Evolutionary conservation across 2,329 filamentous ascomycete genomes (phyloP), one percentile per base, ranked within the genome.

Genomic region (Rutstroemia sp.): DNA sequence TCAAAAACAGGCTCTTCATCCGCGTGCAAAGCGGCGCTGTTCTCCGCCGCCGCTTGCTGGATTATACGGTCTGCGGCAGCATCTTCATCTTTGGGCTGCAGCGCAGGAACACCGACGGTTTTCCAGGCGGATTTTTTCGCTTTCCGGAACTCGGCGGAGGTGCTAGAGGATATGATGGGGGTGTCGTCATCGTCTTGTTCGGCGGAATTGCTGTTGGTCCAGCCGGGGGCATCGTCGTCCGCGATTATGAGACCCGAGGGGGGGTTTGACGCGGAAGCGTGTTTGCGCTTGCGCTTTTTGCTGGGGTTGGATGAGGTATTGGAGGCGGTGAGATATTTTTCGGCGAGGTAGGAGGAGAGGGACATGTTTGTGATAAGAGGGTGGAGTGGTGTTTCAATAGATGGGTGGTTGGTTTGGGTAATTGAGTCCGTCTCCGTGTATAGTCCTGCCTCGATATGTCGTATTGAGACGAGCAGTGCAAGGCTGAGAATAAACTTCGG

Each of bases 121-220:
- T 88, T 92, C 92, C 92, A 96, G 54, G 77, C 80, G 50, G 83
- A 92, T 66, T 88, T 91, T 67, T 91, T 95, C 10, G 84, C 73
- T 68, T 84, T 86, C 37, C 87, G 82, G 65, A 92, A 89, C 62
- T 86, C 82, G 47, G 81, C 76, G 10, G 61, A 62, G n/a, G 60
- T 57, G 19, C 76, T 77, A 6, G 74, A 73, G 14, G 80, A 77
- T 0, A 75, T 73, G 5, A 83, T 73, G 3, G 78, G 71, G 1
- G 74, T 73, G 1, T 65, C 70, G 60, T 85, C 80, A 5, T 81
- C 78, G 9, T 81, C 76, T 54, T 73, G 71, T 70, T 58, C 77
- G 74, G 50, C 74, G 76, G 73, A 67, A 72, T 74, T 75, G 44
- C 4, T 46, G 30, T 34, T 61, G 37, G 53, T 50, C 67, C 65